Conservation (phyloP, 75 land plant species). For the Selaginella moellendorffii region DNA sequence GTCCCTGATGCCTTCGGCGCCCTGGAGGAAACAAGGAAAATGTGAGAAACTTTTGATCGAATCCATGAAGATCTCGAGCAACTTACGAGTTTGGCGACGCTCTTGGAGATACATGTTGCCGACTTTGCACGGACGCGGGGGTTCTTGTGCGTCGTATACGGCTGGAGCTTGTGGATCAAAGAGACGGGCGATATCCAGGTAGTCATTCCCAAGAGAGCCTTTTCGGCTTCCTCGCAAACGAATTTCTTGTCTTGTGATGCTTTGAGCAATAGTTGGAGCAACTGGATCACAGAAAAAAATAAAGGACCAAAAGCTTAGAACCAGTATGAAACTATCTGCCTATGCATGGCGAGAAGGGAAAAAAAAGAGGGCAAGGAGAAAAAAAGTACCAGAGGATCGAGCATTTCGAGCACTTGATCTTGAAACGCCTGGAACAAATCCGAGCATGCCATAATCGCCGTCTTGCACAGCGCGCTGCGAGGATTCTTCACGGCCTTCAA, state of each 20-base stretch:
- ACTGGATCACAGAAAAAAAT: too few relatives aligned
- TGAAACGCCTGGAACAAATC: slow-evolving; percentile 66
- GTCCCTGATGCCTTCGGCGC: slow-evolving; percentile 54
- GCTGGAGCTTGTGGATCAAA: slow-evolving; percentile 54
- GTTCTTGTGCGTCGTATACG: slow-evolving; percentile 57
- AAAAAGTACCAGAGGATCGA: slow-evolving; percentile 69
- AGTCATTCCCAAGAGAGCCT: slow-evolving; percentile 54
- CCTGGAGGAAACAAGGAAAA: slow-evolving; percentile 26
- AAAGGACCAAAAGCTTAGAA: too few relatives aligned
- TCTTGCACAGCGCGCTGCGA: slow-evolving; percentile 89
- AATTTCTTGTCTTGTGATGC: slow-evolving; percentile 88
- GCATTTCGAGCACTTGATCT: slow-evolving; percentile 41
- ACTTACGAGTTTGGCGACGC: slow-evolving; percentile 67
- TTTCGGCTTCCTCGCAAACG: slow-evolving; percentile 92
- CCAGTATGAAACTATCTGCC: too few relatives aligned
- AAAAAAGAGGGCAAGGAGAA: too few relatives aligned
- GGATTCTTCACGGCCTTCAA: slow-evolving; percentile 87
- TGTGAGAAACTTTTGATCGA: neutral
- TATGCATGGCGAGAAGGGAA: too few relatives aligned
- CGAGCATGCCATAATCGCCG: slow-evolving; percentile 83
- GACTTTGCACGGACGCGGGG: slow-evolving; percentile 94
- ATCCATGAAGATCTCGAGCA: neutral
- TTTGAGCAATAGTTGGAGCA: slow-evolving; percentile 79
- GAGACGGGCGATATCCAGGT: slow-evolving; percentile 42
- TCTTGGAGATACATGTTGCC: slow-evolving; percentile 50